Base-by-base conservation (phyloP, 2,329 filamentous ascomycete species). In the Neobulgaria alba region DNA sequence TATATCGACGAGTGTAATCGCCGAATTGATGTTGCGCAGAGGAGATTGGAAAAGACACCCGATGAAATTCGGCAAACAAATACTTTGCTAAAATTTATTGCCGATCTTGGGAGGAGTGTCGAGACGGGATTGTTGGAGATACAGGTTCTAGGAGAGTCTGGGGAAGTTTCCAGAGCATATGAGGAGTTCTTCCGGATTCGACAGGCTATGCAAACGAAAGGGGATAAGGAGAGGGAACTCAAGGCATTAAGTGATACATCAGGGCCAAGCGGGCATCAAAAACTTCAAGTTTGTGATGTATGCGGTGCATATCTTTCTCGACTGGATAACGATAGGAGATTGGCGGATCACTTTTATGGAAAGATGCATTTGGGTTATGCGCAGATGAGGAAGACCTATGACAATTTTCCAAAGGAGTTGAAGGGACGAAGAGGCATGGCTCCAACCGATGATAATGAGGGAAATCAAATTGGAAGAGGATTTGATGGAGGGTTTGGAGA, bases 321-420 rank as follows among this genome's bases (percentile, higher is more conserved):
- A 16, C 73, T 98, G 21, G 92, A 98, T 61, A 98, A 98, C 59
- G 92, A 98, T 62, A 77, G 92, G 26, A 75, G 92, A 20, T 63
- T 98, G 58, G 92, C 92, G 15, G 92, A 98, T 61, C 92, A 98
- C 63, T 98, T 98, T 61, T 96, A 95, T 63, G 92, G 92, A 16
- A 98, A 98, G 71, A 98, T 98, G 92, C 92, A 98, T 60, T 67
- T 98, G 42, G 92, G 92, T 0, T 98, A 96, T 61, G 92, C 92
- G 12, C 86, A 95, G 66, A 98, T 98, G 92, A 79, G 92, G 55
- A 94, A 92, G 71, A 92, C 88, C 3, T 88, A 78, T 57, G 88
- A 95, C 41, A 69, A 75, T n/a, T 78, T 98, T 48, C 82, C 82
- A 38, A 88, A 88, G 63, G 88, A 95, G 60, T 72, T 95, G 63